Base-by-base conservation (phyloP, 805 yeast species). In the Teunomyces tritomae region DNA sequence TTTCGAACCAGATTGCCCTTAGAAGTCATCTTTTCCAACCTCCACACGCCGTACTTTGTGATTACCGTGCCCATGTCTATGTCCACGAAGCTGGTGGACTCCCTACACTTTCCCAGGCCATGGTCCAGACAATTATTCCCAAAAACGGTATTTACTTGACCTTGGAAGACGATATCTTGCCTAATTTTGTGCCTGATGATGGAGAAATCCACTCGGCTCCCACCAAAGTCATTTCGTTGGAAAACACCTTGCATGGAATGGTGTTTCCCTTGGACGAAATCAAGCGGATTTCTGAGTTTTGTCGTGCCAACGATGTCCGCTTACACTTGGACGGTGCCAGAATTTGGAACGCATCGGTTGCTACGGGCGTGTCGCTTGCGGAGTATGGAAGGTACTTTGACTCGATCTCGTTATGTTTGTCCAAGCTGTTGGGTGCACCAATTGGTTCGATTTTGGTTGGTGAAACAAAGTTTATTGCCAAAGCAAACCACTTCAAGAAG, bases 31-130 rank as follows among this genome's bases (percentile, higher is more conserved):
- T 73, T 49, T 54, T 55, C 34, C 77, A 73, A 50, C 77, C 77
- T 8, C 77, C 77, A 10, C 65, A 71, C 69, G 80, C 91, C n/a
- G 74, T 92, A 20, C 61, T 91, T 42, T 89, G 96, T 71, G 97
- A 92, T 65, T 76, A 83, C 66, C 76, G 97, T 51, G 84, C 92
- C 10, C 98, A 91, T 60, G 84, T 91, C 20, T 91, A 77, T 64
- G 73, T 83, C 27, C 83, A 83, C 56, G 98, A 91, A 68, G 96
- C 97, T 26, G 96, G 91, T 28, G 98, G 97, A 2, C 67, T 92
- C 44, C 95, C 97, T 4, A 82, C 88, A 43, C 73, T 92, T 50
- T 87, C 96, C 9, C 96, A 87, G 67, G 96, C 97, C 2, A 87
- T 91, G 95, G 96, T 89, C 4, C 79, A 80, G 5, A 88, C 97